Evolutionary conservation across 345 rosid species (phyloP).

Genomic region (Nasturtium officinale): DNA sequence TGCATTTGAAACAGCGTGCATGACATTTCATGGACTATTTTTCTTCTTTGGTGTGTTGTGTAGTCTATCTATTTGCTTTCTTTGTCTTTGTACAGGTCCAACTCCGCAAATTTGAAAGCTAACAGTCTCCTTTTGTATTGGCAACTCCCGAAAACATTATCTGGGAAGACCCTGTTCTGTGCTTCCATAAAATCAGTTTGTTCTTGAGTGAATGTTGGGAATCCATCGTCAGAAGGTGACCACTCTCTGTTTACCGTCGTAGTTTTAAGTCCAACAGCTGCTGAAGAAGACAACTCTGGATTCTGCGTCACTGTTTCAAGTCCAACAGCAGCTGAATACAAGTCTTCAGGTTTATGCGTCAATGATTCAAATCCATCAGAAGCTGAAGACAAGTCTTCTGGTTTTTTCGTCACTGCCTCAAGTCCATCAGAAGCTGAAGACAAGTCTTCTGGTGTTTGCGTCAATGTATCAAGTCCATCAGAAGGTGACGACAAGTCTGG

Average conservation of each 20-base stretch:
- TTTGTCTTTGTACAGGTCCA: background rate
- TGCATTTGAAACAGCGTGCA: conserved; percentile 20
- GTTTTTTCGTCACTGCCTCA: background rate
- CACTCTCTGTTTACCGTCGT: conserved; percentile 40
- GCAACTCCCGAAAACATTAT: conserved; percentile 19
- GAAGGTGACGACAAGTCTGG: conserved; percentile 8
- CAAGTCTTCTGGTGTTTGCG: conserved; percentile 39
- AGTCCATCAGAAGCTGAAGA: conserved; percentile 60
- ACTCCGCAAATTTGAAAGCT: background rate
- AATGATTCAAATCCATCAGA: background rate
- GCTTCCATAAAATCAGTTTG: conserved; percentile 25
- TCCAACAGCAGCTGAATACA: conserved; percentile 54
- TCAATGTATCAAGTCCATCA: background rate
- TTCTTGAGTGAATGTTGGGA: conserved; percentile 48
- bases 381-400: conserved; percentile 26
- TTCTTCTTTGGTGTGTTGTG: background rate
- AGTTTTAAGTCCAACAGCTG: conserved; percentile 55
- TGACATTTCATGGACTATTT: conserved; percentile 10
- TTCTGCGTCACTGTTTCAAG: conserved; percentile 20
- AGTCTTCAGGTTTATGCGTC: background rate
- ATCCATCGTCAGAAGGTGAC: conserved; percentile 75
- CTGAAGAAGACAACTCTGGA: conserved; percentile 48
- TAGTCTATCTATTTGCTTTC: background rate
- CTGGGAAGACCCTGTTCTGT: conserved; percentile 23
- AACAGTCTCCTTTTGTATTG: conserved; percentile 22